A percentile compares a stretch with the other conserved stretches of the same genome.
Conservation (phyloP, 768 basidiomycete genomes). For the Serendipita sp. region DNA sequence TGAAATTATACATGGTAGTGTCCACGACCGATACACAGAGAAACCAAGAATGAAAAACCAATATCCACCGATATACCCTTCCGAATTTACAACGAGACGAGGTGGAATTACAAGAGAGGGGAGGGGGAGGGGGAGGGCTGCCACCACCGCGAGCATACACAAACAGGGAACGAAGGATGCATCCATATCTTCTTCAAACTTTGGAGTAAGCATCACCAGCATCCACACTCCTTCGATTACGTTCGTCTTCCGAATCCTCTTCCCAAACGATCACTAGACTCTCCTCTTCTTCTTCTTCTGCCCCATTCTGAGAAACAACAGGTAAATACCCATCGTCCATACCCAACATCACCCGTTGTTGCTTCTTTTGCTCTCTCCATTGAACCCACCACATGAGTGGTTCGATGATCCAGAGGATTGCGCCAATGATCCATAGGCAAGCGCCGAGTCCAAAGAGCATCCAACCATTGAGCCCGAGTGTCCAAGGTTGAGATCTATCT, state of each 20-base stretch:
- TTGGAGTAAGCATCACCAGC: too few relatives aligned
- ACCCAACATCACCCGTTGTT: not conserved
- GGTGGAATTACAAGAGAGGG: too few relatives aligned
- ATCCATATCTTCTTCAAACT: too few relatives aligned
- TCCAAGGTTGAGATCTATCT: not conserved
- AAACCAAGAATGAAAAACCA: too few relatives aligned
- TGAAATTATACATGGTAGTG: too few relatives aligned
- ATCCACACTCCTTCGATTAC: too few relatives aligned
- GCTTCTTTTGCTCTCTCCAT: not conserved
- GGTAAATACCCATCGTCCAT: not conserved
- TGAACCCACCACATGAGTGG: not conserved
- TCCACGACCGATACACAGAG: too few relatives aligned
- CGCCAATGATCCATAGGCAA: not conserved
- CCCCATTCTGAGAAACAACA: not conserved
- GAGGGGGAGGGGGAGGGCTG: too few relatives aligned
- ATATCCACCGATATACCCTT: too few relatives aligned
- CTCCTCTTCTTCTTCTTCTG: not conserved
- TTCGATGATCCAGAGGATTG: not conserved
- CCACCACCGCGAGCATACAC: too few relatives aligned
- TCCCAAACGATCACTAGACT: not conserved
- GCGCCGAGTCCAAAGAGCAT: not conserved
- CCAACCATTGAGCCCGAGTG: not conserved
- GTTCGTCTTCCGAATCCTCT: not conserved
- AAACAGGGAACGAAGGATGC: too few relatives aligned
- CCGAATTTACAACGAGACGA: too few relatives aligned